Base-by-base conservation (phyloP, 169 alveolate species). In the Eimeria zaria region DNA sequence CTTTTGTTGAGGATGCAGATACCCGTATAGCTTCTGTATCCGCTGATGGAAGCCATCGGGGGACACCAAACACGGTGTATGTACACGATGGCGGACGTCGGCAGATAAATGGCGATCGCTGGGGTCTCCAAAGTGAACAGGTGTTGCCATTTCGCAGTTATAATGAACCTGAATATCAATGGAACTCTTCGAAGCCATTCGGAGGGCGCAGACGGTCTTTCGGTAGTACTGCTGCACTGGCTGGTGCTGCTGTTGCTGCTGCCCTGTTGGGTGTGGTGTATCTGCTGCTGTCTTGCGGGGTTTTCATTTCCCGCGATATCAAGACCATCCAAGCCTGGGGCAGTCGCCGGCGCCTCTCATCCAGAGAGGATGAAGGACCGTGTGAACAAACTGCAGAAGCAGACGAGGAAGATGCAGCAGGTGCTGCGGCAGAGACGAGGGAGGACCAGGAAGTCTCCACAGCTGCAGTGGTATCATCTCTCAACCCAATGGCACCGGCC, bases 381-480 rank as follows among this genome's bases (percentile, higher is more conserved):
- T 69, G 78, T 33, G 78, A 30, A 69, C 74, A 64, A 64, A 27
- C 14, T 64, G 39, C 83, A 81, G 90, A 71, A 81, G 48, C 53
- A 20, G 48, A 60, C 27, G 91, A 12, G 36, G 74, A 55, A 41
- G 41, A 39, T 53, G 11, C 74, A 33, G 58, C 30, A 83, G 91
- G 33, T 33, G 11, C 16, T 2, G 91, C 53, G 36, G 55, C 74
- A 53, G 51, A 16, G 12, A 74, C 20, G 30, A 36, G 76, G 9
- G n/a, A n/a, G 30, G n/a, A n/a, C 67, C 74, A 27, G 74, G 4
- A 8, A n/a, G 74, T 30, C 8, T 64, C 74, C 74, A n/a, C 74
- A 6, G 5, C 74, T 41, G 20, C 22, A 27, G 20, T 2, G 16
- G 36, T 9, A 64, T 64, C 74, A 7, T 1, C 44, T 0, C 41